These are phyloP conservation scores for Penicillium carneum DNA, from an alignment of 2,329 filamentous ascomycete genomes.

Conservation along the genomic window DNA sequence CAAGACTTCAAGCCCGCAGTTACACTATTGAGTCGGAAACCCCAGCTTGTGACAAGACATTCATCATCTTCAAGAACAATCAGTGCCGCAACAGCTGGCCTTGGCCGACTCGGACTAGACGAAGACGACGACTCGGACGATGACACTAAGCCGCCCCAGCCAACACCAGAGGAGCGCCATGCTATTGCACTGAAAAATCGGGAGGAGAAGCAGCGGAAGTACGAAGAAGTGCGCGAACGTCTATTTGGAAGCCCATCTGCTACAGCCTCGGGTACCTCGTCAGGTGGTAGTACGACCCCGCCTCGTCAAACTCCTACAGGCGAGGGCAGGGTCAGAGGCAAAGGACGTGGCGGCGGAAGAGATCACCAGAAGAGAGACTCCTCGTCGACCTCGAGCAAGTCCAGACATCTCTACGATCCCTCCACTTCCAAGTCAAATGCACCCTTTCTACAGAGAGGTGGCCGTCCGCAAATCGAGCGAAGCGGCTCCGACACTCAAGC, in stretches of 20 bases:
- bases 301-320: conserved; percentile 53
- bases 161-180: conserved; percentile 77
- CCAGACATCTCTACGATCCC: conserved; percentile 77
- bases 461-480: conserved; percentile 50
- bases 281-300: conserved; percentile 68
- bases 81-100: conserved; percentile 52
- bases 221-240: conserved; percentile 85
- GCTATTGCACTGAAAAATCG: conserved; percentile 78
- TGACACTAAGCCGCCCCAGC: conserved; percentile 67
- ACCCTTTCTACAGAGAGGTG: conserved; percentile 54
- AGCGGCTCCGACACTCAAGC: conserved; percentile 46
- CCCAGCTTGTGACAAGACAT: conserved; percentile 68
- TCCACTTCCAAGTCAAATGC: conserved; percentile 71
- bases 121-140: conserved; percentile 72
- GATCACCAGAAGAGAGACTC: conserved; percentile 53
- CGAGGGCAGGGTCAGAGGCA: conserved; percentile 54
- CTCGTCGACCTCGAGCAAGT: conserved; percentile 48
- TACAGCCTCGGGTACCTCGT: conserved; percentile 63
- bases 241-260: conserved; percentile 72
- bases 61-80: conserved; percentile 48
- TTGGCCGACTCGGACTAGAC: conserved; percentile 58
- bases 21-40: conserved; percentile 84
- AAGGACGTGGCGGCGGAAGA: conserved; percentile 60
- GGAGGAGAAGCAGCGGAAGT: conserved; percentile 88
- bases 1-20: conserved; percentile 80